Evolutionary conservation across 2,329 filamentous ascomycete genomes (phyloP), one percentile per base, ranked within the genome.

Genomic region (Chaetomiaceae sp.): DNA sequence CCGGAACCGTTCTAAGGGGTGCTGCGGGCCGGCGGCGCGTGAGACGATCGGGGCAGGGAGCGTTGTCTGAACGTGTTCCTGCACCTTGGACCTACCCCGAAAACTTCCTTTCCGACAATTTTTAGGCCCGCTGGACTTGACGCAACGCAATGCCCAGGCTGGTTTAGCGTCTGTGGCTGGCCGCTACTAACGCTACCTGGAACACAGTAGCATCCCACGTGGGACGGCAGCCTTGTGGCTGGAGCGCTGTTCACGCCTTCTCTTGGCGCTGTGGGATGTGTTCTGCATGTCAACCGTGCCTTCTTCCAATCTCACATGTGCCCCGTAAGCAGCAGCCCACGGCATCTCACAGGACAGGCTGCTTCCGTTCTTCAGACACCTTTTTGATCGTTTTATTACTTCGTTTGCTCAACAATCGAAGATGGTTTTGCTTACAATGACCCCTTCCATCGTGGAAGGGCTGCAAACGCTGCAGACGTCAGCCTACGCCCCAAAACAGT

Each of bases 361-460:
- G n/a, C n/a, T n/a, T n/a, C n/a, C n/a, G n/a, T n/a, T 6, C 12
- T 14, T 27, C n/a, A 12, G 20, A n/a, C 32, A 37, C 24, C 26
- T 18, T 3, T 27, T 40, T 17, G 24, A 18, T 32, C 29, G 11
- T 12, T 22, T 11, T 5, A 24, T 35, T 19, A 15, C 18, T 35
- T 17, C 15, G 9, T 17, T 20, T 3, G 15, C 6, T 14, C 7
- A 26, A 6, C 8, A 22, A 4, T 11, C 34, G 38, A 47, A 9
- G 52, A 91, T 91, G 86, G 85, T 90, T 15, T 72, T 86, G 35
- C 78, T 93, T 34, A 86, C 82, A n/a, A 84, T 88, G 73, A 90
- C 85, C 4, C 64, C 76, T 56, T 70, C 77, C 56, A 79, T 87
- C 24, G 78, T 83, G 66, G 78, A 79, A 62, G 83, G 76, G 0